Conservation (phyloP, 495 filamentous ascomycete species). For the Daldinia bambusicola region DNA sequence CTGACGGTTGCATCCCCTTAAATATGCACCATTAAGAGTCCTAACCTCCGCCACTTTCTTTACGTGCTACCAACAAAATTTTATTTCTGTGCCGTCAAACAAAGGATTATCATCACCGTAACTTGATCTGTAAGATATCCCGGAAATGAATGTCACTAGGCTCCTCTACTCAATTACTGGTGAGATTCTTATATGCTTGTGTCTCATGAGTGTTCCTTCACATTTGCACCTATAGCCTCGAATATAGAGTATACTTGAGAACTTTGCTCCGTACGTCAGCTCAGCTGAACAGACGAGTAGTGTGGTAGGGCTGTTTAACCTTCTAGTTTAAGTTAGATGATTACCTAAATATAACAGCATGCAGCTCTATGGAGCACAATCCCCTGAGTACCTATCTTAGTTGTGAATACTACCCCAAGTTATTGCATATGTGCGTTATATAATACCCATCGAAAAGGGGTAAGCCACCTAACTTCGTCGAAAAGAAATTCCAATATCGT, state of each 20-base stretch:
- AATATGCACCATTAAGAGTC: too few species aligned
- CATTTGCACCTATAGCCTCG: background rate
- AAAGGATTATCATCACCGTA: background rate
- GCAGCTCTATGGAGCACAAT: background rate
- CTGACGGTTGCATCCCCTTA: too few species aligned
- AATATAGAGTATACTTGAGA: background rate
- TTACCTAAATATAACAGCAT: background rate
- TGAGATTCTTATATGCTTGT: too few species aligned
- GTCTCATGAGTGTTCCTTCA: background rate
- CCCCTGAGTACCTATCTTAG: background rate
- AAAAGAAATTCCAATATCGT: background rate
- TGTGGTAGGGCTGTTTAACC: background rate
- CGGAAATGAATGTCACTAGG: background rate
- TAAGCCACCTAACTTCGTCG: background rate
- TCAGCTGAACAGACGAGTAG: background rate
- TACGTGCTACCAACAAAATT: background rate
- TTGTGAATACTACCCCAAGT: background rate
- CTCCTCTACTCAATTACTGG: too few species aligned
- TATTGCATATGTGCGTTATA: background rate
- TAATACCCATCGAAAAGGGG: background rate
- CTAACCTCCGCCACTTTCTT: background rate
- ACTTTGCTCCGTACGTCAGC: background rate
- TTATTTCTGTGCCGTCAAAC: background rate
- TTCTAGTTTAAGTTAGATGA: background rate
- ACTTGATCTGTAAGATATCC: background rate